Base-by-base conservation (phyloP, 2,329 filamentous ascomycete genomes). In the Penicillium sp. region DNA sequence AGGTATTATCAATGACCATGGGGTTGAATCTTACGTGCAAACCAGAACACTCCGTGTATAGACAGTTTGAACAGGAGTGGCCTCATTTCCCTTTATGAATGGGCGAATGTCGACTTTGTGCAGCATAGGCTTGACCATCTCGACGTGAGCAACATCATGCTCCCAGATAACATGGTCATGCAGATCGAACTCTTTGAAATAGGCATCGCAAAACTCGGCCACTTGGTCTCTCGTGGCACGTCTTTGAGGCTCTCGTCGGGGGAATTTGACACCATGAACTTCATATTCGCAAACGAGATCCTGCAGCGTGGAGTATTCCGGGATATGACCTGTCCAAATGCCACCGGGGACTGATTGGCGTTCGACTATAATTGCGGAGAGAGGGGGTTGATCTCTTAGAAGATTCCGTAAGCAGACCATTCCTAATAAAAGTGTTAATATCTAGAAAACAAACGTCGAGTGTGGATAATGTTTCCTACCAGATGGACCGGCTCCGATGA, bases 101-200 rank as follows among this genome's bases (percentile, higher is more conserved):
- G 57, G 57, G 26, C 57, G 40, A 12, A 59, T 19, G 19, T 35
- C 40, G 9, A 59, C 57, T 26, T 59, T 53, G 22, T 59, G 57
- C n/a, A 59, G 50, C 57, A 59, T 59, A 15, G 57, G 57, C 40
- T 59, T 59, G 19, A 59, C 42, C 57, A 59, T 59, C 10, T 59
- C 57, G 15, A 59, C 57, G 4, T 55, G 38, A 5, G 40, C 50
- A 19, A 59, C 50, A 17, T 59, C 40, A 19, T 59, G 57, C 50
- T 59, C 49, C 57, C 57, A 59, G 10, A 59, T 19, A 3, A 59
- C 57, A 38, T 59, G 57, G 17, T 59, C 49, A 9, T 54, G 26
- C n/a, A 59, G 33, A 6, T 59, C 37, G 15, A 59, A 59, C 22
- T 59, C 57, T 26, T 54, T 22, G 22, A 59, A 59, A 22, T 59